phyloP scores from a whole-genome alignment of 805 yeast genomes.

The Candida jianshihensis region DNA sequence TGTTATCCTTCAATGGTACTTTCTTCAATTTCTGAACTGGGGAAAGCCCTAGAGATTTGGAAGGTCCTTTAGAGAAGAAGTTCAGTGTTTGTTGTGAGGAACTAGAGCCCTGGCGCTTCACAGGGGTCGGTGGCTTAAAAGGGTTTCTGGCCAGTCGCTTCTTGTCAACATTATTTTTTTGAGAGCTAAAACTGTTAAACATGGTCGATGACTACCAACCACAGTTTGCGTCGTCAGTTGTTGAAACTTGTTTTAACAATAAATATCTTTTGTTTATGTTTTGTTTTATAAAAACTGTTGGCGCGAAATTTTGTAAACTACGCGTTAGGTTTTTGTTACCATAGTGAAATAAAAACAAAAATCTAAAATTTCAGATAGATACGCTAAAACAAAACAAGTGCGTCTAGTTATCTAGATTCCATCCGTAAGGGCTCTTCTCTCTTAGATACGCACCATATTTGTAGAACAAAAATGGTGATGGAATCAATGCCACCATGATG shows the following conservation, averaged over 20 bases:
- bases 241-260: too few species aligned
- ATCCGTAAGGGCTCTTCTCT: constrained; percentile 41
- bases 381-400: too few species aligned
- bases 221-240: too few species aligned
- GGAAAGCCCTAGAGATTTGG: background rate
- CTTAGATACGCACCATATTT: constrained; percentile 38
- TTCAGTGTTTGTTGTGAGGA: constrained; percentile 6
- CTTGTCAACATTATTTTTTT: constrained; percentile 1
- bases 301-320: too few species aligned
- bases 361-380: too few species aligned
- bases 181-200: background rate
- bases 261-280: too few species aligned
- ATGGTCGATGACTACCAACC: background rate
- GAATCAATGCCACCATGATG: constrained; percentile 41
- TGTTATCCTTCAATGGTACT: constrained; percentile 1
- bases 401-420: constrained; percentile 28
- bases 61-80: constrained; percentile 2
- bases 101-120: constrained; percentile 6
- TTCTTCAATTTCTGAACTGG: background rate
- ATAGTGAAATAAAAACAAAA: too few species aligned
- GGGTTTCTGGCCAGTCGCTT: constrained; percentile 6
- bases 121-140: constrained; percentile 16
- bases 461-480: constrained; percentile 49
- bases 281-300: too few species aligned
- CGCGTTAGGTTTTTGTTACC: too few species aligned